A percentile compares a stretch with the other conserved stretches of the same genome.
These are phyloP conservation scores for Lactarius sanguifluus DNA, from an alignment of 768 basidiomycete genomes.

Conservation along the genomic window DNA sequence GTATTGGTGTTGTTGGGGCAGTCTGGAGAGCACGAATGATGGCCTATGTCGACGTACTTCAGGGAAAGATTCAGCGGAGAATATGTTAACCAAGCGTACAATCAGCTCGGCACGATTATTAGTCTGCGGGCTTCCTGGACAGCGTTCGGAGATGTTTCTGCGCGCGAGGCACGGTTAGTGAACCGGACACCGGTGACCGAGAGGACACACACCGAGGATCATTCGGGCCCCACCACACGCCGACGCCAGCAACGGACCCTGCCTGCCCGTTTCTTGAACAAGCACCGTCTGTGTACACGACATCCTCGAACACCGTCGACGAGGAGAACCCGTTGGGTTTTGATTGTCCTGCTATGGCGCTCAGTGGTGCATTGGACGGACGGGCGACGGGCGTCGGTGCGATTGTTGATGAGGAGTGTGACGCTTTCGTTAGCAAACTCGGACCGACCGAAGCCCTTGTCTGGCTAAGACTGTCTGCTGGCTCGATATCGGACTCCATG, in stretches of 20 bases:
- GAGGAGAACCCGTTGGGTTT: conserved; percentile 19
- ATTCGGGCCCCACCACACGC: conserved; percentile 82
- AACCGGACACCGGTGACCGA: conserved; percentile 5
- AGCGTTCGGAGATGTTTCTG: conserved; percentile 81
- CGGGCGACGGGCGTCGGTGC: not conserved
- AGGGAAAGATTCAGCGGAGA: conserved; percentile 1
- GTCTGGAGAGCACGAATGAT: conserved; percentile 81
- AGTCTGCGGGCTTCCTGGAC: conserved; percentile 72
- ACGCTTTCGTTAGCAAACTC: too few relatives aligned
- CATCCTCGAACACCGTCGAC: conserved; percentile 38
- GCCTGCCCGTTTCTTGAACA: conserved; percentile 77
- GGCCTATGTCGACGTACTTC: conserved; percentile 51
- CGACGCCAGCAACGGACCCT: conserved; percentile 73
- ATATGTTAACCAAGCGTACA: conserved; percentile 43
- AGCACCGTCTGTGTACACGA: conserved; percentile 88
- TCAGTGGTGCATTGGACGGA: not conserved
- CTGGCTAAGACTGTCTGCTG: not conserved
- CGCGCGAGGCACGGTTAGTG: not conserved
- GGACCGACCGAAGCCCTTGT: not conserved
- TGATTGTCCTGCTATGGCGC: conserved; percentile 12
- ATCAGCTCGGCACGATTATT: conserved; percentile 90
- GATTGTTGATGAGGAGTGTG: not conserved
- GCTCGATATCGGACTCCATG: not conserved
- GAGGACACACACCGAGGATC: conserved; percentile 54
- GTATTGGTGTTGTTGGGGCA: conserved; percentile 53